Conservation (phyloP, 352 stramenopile genomes). For the Phytophthora citrophthora region DNA sequence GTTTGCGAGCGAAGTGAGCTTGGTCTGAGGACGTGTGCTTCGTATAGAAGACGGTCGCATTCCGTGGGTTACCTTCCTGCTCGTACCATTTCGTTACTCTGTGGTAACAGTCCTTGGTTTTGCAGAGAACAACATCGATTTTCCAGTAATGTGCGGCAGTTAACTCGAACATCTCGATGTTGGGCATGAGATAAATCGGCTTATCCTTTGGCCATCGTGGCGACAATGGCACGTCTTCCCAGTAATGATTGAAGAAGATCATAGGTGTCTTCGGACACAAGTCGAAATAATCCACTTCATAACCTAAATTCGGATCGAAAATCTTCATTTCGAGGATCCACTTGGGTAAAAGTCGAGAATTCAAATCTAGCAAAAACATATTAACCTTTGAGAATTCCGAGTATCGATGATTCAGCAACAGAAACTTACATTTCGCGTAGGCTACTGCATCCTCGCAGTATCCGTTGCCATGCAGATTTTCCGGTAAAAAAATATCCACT, state of each 20-base stretch:
- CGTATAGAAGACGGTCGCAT: conserved; percentile 51
- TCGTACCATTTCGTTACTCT: conserved; percentile 51
- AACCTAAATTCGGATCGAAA: conserved; percentile 26
- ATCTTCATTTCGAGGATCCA: conserved; percentile 39
- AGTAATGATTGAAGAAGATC: conserved; percentile 73
- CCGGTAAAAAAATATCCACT: conserved; percentile 54
- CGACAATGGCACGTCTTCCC: conserved; percentile 25
- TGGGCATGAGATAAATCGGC: conserved; percentile 54
- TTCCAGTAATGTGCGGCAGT: conserved; percentile 49
- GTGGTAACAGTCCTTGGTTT: conserved; percentile 52
- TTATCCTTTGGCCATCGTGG: conserved; percentile 42
- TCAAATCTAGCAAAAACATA: conserved; percentile 26
- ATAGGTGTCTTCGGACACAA: conserved; percentile 55
- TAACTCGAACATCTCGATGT: conserved; percentile 70
- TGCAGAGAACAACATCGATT: conserved; percentile 64
- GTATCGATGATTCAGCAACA: too few relatives aligned
- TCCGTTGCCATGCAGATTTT: conserved; percentile 38
- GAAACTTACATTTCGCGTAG: conserved; percentile 51
- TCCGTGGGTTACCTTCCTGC: conserved; percentile 49
- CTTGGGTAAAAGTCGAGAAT: conserved; percentile 37
- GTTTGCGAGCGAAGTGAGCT: conserved; percentile 28
- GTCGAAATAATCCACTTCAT: conserved; percentile 55
- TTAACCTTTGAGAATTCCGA: neutral
- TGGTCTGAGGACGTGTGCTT: conserved; percentile 55
- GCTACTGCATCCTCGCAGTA: conserved; percentile 61